A percentile compares a stretch with the other conserved stretches of the same genome.
Evolutionary conservation across 345 rosid species (phyloP).

Genomic region (Salix dunnii): DNA sequence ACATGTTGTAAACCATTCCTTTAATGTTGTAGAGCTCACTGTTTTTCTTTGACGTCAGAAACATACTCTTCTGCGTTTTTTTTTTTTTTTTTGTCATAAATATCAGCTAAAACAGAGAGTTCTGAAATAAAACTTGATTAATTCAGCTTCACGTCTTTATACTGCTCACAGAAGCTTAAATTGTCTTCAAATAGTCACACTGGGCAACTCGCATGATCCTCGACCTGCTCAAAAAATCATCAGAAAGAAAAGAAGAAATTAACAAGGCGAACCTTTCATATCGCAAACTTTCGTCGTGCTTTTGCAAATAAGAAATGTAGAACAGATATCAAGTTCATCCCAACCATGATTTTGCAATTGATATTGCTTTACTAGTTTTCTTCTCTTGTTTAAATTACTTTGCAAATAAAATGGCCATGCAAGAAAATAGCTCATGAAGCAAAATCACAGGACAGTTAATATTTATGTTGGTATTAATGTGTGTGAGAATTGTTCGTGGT

Average conservation of each 20-base stretch:
- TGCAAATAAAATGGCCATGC: neutral
- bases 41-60: neutral
- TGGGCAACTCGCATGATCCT: conserved; percentile 45
- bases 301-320: neutral
- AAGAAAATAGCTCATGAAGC: no score
- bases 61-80: neutral
- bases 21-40: neutral
- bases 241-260: neutral
- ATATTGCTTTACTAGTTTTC: neutral
- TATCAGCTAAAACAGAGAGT: neutral
- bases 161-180: neutral
- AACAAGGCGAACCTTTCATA: neutral
- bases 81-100: no score
- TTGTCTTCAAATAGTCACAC: conserved; percentile 38
- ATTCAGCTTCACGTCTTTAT: neutral
- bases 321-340: neutral
- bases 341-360: neutral
- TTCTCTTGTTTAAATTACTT: no score
- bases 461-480: neutral
- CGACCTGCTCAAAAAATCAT: conserved; percentile 25
- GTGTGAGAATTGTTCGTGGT: neutral
- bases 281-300: neutral
- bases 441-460: neutral
- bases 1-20: neutral
- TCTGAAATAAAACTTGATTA: neutral